Percentiles rank a stretch among this genome's conserved stretches.
Evolutionary conservation across 768 basidiomycete species (phyloP).

Genomic region (Tricholoma flavovirens): DNA sequence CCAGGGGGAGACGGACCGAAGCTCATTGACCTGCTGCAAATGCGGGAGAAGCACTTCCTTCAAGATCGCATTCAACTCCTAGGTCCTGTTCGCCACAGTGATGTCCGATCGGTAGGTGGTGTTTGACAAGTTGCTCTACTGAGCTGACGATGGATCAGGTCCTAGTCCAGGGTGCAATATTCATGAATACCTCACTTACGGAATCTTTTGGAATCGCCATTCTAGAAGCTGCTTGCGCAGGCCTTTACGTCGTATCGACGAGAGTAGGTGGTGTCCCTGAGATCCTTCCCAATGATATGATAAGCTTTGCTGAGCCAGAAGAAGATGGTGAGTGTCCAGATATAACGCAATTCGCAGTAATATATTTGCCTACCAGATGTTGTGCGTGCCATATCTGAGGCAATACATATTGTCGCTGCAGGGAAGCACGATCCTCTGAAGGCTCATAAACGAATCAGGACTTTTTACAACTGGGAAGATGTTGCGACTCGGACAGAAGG

Average conservation of each 20-base stretch:
- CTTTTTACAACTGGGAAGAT: slow-evolving; percentile 83
- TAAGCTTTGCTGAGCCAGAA: slow-evolving; percentile 90
- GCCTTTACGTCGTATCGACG: slow-evolving; percentile 91
- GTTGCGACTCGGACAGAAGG: slow-evolving; percentile 76
- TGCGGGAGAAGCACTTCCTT: slow-evolving; percentile 84
- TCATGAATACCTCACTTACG: slow-evolving; percentile 91
- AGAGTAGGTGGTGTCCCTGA: slow-evolving; percentile 95
- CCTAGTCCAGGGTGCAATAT: slow-evolving; percentile 83
- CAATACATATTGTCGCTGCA: slow-evolving; percentile 59
- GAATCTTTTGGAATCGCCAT: slow-evolving; percentile 98
- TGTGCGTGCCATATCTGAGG: slow-evolving; percentile 75
- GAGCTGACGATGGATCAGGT: slow-evolving; percentile 41
- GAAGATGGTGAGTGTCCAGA: slow-evolving; percentile 67
- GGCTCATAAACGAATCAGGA: slow-evolving; percentile 73
- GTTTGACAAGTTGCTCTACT: not conserved
- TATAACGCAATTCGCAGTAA: not conserved
- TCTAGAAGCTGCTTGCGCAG: slow-evolving; percentile 92
- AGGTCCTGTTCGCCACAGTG: slow-evolving; percentile 71
- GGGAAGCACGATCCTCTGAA: slow-evolving; percentile 68
- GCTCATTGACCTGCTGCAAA: slow-evolving; percentile 89
- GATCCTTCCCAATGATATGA: slow-evolving; percentile 90
- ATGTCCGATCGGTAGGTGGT: slow-evolving; percentile 69
- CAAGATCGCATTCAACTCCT: slow-evolving; percentile 91
- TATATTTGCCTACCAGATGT: slow-evolving; percentile 50
- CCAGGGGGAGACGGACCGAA: slow-evolving; percentile 96